phyloP scores from a whole-genome alignment of 1,139 yeast genomes.

The Saccharomycopsis phalli region DNA sequence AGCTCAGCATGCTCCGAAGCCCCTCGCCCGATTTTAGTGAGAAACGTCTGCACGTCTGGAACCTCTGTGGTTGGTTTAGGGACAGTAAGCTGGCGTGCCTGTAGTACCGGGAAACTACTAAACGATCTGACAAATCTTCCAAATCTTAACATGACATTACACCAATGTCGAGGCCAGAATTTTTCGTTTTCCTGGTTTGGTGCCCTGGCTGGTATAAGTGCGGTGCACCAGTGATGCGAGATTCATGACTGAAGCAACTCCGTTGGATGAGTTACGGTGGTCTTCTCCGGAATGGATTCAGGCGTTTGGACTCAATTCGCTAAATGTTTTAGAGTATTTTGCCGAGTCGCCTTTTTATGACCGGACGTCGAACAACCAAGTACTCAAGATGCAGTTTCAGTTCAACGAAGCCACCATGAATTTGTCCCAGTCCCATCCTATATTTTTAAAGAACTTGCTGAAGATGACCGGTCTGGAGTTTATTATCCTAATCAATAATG shows the following conservation, averaged over 20 bases:
- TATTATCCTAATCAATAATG: conserved; percentile 62
- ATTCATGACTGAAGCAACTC: conserved; percentile 20
- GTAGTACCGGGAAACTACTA: conserved; percentile 8
- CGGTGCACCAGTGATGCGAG: background rate
- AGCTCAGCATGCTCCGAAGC: conserved; percentile 56
- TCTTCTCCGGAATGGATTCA: conserved; percentile 96
- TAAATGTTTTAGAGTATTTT: conserved; percentile 86
- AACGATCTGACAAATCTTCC: conserved; percentile 8
- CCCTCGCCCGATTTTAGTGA: conserved; percentile 68
- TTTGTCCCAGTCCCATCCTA: conserved; percentile 21
- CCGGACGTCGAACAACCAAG: conserved; percentile 88
- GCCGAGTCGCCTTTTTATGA: conserved; percentile 93
- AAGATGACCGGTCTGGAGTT: conserved; percentile 86
- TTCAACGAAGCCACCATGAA: conserved; percentile 55
- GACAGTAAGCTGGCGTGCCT: conserved; percentile 19
- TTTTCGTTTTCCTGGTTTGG: background rate
- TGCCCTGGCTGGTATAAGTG: background rate
- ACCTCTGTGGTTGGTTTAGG: conserved; percentile 45
- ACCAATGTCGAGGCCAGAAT: background rate
- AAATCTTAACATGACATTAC: background rate
- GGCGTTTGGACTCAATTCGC: conserved; percentile 74
- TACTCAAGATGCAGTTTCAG: conserved; percentile 90
- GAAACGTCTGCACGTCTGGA: conserved; percentile 67
- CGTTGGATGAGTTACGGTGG: conserved; percentile 87
- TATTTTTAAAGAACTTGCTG: conserved; percentile 43